These are phyloP conservation scores for Warburgia ugandensis DNA, from an alignment of 164 flowering plant species.

Conservation along the genomic window DNA sequence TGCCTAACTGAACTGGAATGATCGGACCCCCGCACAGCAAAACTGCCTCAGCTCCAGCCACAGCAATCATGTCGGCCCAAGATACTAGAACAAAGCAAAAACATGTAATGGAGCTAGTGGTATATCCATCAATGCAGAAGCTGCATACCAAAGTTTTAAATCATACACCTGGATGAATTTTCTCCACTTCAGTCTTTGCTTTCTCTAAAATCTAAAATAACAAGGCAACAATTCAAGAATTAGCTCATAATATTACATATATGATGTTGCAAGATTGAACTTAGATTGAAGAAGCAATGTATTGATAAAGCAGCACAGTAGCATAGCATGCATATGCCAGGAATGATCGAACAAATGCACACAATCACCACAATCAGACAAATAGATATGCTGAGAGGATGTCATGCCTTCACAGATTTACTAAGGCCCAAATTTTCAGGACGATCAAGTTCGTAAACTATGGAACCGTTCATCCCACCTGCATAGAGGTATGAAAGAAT, in stretches of 20 bases:
- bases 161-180: conserved; percentile 42
- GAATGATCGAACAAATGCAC: too few relatives aligned
- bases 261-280: conserved; percentile 9
- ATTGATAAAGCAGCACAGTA: background rate
- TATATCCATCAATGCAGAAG: background rate
- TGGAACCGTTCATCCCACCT: conserved; percentile 99
- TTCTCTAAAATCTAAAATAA: conserved; percentile 62
- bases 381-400: background rate
- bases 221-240: conserved; percentile 28
- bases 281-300: background rate
- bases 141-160: conserved; percentile 1
- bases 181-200: conserved; percentile 62
- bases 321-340: background rate
- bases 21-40: conserved; percentile 79
- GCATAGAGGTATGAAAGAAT: conserved; percentile 12
- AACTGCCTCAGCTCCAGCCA: conserved; percentile 92
- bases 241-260: conserved; percentile 17
- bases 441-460: conserved; percentile 77
- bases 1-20: conserved; percentile 65
- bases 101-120: background rate
- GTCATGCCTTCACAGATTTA: conserved; percentile 64
- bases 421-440: conserved; percentile 81
- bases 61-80: conserved; percentile 89
- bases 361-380: background rate
- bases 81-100: conserved; percentile 37